Evolutionary conservation across 1,284 basidiomycete species (phyloP), one percentile per base, ranked within the genome.

Genomic region (Porodaedalea pini): DNA sequence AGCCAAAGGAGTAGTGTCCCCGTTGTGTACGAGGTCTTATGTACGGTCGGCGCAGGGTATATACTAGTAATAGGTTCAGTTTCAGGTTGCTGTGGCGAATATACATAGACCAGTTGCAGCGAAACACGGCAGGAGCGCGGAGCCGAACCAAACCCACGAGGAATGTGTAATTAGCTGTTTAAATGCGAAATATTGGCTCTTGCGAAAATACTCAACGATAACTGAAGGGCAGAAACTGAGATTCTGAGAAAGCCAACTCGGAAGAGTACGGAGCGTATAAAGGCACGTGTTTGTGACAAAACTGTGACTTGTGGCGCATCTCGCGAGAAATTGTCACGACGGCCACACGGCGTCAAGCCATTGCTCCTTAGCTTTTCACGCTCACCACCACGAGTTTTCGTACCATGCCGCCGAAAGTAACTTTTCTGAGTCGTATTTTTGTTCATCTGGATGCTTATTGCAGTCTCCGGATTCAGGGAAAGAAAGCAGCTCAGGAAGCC

Each of bases 381-480:
- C 45, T 31, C 45, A 31, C 29, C 45, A 27, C 23, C 13, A 29
- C 32, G 6, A 7, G 31, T 8, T 41, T 15, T 3, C 8, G 40
- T 17, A 10, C 15, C 17, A 58, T 58, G 56, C 51, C 57, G 15
- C 51, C 57, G 6, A 54, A 31, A 32, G 57, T 58, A 44, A 19
- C 45, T 19, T 41, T n/a, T 13, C 21, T 15, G 7, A 25, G 13
- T 10, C 27, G 19, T 31, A 1, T 39, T 5, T 7, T 15, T 32
- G 11, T 17, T 31, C 31, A 25, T 37, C 41, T 2, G 27, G 0
- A 6, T 48, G 13, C 49, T 47, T 4, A 45, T 32, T 27, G 7
- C 29, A 44, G 2, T 44, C 15, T n/a, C 4, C 37, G 19, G 1
- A 29, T 27, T 10, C 43, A 57, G 56, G 40, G 43, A 7, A 57